Conservation (phyloP, 2,329 filamentous ascomycete genomes). For the Lasiodiplodia gonubiensis region DNA sequence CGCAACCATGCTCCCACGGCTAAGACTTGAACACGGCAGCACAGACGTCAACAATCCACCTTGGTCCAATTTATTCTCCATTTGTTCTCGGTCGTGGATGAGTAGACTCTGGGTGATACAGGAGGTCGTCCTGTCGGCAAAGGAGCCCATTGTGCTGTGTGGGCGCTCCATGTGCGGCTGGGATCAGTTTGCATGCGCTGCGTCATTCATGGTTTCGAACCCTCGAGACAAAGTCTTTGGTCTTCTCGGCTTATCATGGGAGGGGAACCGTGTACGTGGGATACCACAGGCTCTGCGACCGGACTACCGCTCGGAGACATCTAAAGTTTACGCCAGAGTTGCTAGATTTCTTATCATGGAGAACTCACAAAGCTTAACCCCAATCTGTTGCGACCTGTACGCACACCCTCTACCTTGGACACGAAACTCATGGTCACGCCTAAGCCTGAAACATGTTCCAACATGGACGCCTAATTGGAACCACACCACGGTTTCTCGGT, state of each 20-base stretch:
- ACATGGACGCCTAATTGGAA: background rate
- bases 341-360: background rate
- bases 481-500: too few species aligned
- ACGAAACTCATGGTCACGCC: background rate
- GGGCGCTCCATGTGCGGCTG: background rate
- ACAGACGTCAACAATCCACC: accelerated
- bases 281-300: background rate
- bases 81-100: background rate
- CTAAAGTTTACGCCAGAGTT: background rate
- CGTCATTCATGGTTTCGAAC: background rate
- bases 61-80: background rate
- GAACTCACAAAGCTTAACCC: background rate
- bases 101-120: background rate
- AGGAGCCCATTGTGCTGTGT: background rate
- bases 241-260: background rate
- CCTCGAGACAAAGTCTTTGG: background rate
- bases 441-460: background rate
- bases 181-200: background rate
- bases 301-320: background rate
- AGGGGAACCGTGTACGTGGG: background rate
- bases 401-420: background rate
- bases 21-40: accelerated
- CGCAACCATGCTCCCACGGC: background rate
- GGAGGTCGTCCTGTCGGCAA: background rate
- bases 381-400: background rate